These are phyloP conservation scores for Wallacemonas sp. DNA, from an alignment of 208 protist species.

Conservation along the genomic window DNA sequence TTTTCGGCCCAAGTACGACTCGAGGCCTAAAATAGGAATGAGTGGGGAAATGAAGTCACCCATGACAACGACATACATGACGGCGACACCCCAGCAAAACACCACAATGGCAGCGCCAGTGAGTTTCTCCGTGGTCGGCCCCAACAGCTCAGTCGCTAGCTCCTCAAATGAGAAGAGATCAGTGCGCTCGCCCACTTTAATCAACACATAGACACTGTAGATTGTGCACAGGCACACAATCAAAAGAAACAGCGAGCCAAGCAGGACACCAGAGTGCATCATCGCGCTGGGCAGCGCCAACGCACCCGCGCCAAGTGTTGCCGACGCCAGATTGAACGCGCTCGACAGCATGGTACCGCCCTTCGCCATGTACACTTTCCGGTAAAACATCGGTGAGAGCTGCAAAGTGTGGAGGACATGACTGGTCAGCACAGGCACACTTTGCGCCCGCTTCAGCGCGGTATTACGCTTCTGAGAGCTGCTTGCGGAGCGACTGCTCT, in stretches of 20 bases:
- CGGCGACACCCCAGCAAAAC: conserved; percentile 82
- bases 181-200: conserved; percentile 54
- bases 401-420: conserved; percentile 24
- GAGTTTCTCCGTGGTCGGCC: conserved; percentile 51
- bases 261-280: conserved; percentile 48
- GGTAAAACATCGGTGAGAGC: conserved; percentile 51
- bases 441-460: conserved; percentile 26
- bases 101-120: conserved; percentile 57
- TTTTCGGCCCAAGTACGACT: conserved; percentile 34
- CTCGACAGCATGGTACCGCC: conserved; percentile 63
- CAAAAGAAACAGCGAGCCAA: conserved; percentile 45
- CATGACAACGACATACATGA: conserved; percentile 88
- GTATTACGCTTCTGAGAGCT: background rate
- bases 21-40: conserved; percentile 29
- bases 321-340: conserved; percentile 79
- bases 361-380: conserved; percentile 51
- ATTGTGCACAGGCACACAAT: conserved; percentile 52
- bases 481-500: background rate
- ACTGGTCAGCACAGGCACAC: conserved; percentile 30
- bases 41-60: conserved; percentile 74
- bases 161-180: conserved; percentile 71
- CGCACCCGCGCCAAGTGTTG: conserved; percentile 72
- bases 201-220: conserved; percentile 77
- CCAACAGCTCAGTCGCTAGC: conserved; percentile 50
- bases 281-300: conserved; percentile 79